Evolutionary conservation across 495 filamentous ascomycete genomes (phyloP), one percentile per base, ranked within the genome.

Genomic region (Penicillium psychrofluorescens): DNA sequence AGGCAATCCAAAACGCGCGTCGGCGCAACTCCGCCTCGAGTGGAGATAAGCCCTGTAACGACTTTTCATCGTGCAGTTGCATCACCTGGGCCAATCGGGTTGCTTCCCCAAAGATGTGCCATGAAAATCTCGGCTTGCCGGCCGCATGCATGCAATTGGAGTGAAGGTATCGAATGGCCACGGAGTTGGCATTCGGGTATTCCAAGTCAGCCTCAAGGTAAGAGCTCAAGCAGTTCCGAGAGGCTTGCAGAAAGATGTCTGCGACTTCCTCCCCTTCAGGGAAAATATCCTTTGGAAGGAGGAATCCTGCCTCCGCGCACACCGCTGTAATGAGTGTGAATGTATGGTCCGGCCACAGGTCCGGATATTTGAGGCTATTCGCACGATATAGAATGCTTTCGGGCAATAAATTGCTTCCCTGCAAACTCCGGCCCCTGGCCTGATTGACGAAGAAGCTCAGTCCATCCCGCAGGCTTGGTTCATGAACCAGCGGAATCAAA

Each of bases 31-130:
- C 54, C 10, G 49, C 45, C 41, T 61, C 60, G 7, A 61, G 45
- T 0, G 47, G 44, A 27, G 37, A 40, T 9, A 61, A 38, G 15
- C 47, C 51, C 37, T 51, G 43, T 3, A 54, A 33, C 1, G 60
- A 54, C 16, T 46, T 38, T 40, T 63, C 60, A 13, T 61, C 55
- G 34, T 63, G 50, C 43, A 63, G 49, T 12, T 60, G 55, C 52
- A 63, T 55, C 6, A 51, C 52, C 36, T 59, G 55, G 2, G 58
- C 60, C 37, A 63, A 36, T 33, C 55, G 47, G 31, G 51, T 60
- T 8, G 56, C 53, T 44, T 62, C 53, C 9, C 56, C 58, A 35
- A 62, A 60, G 14, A 62, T 54, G 42, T 57, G 56, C 56, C 58
- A 62, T 29, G 56, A 57, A 29, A 57, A 46, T 43, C 51, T 41